Evolutionary conservation across 1,284 basidiomycete genomes (phyloP), one percentile per base, ranked within the genome.

Genomic region (Ustilago nuda): DNA sequence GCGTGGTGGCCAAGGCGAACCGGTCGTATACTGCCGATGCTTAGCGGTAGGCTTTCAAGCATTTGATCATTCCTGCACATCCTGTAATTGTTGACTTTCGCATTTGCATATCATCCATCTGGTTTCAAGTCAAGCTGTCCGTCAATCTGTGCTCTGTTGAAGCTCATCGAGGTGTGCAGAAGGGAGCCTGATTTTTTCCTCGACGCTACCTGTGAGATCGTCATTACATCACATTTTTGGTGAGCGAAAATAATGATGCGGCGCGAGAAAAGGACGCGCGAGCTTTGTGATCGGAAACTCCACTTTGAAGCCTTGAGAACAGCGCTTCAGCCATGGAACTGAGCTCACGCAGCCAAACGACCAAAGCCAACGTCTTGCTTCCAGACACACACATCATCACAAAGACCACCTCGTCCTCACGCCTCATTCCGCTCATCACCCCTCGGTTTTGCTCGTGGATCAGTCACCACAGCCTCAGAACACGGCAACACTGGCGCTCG

Each of bases 231-330:
- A 27, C 23, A 27, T 3, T 3, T 27, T 27, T 27, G 23, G 23
- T 27, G 23, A 27, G 45, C 45, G 45, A 48, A 48, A 23, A 8
- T 27, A 36, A 52, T 52, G 45, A 27, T 48, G 48, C 48, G 48
- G 48, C 48, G 48, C 48, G 48, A 27, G 23, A 50, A 50, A 27
- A 55, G 63, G 66, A 68, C 65, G 71, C 65, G 71, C 58, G 71
- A 68, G 65, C 61, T 52, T 35, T 72, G 70, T 72, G 71, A 73
- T 68, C 65, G 71, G 67, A 48, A 61, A 61, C 68, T 65, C 68
- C 62, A 71, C 68, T 71, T 65, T 61, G 15, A 12, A 19, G 43
- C 43, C 23, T 45, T 27, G 52, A 48, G 27, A 27, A 36, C 54
- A 33, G 53, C 45, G 56, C 56, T 61, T 58, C 48, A 61, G 50